These are phyloP conservation scores for Lactifluus pinguis DNA, from an alignment of 768 basidiomycete species.

Conservation along the genomic window DNA sequence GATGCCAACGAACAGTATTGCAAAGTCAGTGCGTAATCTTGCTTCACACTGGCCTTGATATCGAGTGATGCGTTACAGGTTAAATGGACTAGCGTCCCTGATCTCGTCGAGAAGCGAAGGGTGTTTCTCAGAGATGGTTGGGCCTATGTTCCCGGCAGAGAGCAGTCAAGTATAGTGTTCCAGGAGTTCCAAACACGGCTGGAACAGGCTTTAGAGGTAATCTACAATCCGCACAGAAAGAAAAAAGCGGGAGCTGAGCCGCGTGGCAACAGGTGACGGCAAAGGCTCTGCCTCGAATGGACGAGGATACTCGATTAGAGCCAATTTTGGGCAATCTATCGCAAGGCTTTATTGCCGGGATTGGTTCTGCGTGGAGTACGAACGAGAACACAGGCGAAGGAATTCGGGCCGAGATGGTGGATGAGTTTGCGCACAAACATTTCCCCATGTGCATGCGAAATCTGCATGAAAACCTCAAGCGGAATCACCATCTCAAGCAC, in stretches of 20 bases:
- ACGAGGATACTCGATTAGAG: slow-evolving; percentile 86
- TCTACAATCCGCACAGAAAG: not conserved
- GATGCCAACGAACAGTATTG: slow-evolving; percentile 49
- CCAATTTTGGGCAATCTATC: slow-evolving; percentile 89
- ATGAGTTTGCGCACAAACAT: slow-evolving; percentile 75
- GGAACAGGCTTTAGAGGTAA: slow-evolving; percentile 68
- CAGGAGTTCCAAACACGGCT: slow-evolving; percentile 75
- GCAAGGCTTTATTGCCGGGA: slow-evolving; percentile 86
- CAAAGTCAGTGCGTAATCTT: slow-evolving; percentile 45
- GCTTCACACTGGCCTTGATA: not conserved
- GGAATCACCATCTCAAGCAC: slow-evolving; percentile 85
- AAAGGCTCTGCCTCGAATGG: slow-evolving; percentile 78
- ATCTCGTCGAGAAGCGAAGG: slow-evolving; percentile 73
- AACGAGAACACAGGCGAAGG: slow-evolving; percentile 46
- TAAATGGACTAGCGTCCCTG: slow-evolving; percentile 92
- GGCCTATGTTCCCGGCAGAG: slow-evolving; percentile 78
- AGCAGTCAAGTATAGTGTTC: slow-evolving; percentile 78
- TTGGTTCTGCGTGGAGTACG: slow-evolving; percentile 72
- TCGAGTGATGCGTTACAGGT: slow-evolving; percentile 42
- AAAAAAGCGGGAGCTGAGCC: not conserved
- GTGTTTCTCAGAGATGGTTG: slow-evolving; percentile 73
- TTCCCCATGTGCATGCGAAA: slow-evolving; percentile 96
- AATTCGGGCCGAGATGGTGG: slow-evolving; percentile 91
- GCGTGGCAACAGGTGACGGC: slow-evolving; percentile 56
- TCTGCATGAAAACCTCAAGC: slow-evolving; percentile 67